Evolutionary conservation across 2,329 filamentous ascomycete species (phyloP), one percentile per base, ranked within the genome.

Genomic region (Fusarium sp.): DNA sequence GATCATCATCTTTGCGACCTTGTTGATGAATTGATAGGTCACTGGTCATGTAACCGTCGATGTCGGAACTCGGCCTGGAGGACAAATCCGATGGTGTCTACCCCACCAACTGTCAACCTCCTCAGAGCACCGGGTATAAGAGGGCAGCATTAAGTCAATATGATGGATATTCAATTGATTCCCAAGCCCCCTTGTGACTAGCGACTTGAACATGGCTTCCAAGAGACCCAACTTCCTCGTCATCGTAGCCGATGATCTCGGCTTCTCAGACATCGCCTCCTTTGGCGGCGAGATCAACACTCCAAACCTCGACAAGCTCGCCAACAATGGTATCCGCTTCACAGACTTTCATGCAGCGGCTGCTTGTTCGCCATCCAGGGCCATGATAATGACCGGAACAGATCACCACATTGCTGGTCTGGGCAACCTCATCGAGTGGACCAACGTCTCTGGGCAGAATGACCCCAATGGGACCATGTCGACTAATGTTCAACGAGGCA

Each of bases 371-470:
- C 90, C 90, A 2, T 90, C 88, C 4, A 84, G 90, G 56, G 88
- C 90, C 59, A 92, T 92, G 90, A 87, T 92, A 75, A 88, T 92
- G 85, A 91, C 89, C 0, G 90, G 90, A 5, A 92, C 90, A 1
- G 69, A 71, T 54, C 64, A 67, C 11, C 73, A 75, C 61, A 66
- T 75, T 13, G 66, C 66, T 23, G 71, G 73, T 5, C 61, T 74
- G 30, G 73, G 71, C 11, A 70, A 64, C 68, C 80, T 91, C 67
- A 86, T 88, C 69, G 88, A 91, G 81, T 91, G 59, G 64, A 73
- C 67, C 45, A 66, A 71, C 56, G 25, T 69, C 6, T 67, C 62
- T 0, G 68, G 66, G 20, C 65, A 68, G 23, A 71, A 71, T n/a
- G 64, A 71, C 34, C 60, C 67, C 4, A 63, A 18, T 7, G 66